Conservation (phyloP, 2,329 filamentous ascomycete genomes). For the Byssochlamys sp. region DNA sequence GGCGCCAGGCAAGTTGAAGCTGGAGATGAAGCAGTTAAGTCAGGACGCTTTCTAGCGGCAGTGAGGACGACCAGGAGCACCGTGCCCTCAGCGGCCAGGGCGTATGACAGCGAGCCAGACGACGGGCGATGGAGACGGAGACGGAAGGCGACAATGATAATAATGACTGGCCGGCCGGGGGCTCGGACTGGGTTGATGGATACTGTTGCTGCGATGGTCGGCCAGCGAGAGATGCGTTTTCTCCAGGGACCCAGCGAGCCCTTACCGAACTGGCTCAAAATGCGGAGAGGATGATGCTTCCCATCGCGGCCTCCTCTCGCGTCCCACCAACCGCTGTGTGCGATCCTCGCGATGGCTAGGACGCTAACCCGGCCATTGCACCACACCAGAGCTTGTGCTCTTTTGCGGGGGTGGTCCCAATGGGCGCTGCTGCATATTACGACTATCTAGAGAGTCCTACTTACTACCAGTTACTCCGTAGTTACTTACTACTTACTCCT, state of each 20-base stretch:
- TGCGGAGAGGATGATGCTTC: neutral
- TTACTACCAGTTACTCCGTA: no score
- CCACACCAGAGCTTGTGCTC: neutral
- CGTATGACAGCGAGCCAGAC: neutral
- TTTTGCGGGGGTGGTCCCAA: neutral
- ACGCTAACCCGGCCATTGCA: neutral
- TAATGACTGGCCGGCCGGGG: conserved; percentile 7
- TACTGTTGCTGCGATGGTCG: neutral
- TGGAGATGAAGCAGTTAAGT: neutral
- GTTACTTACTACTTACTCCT: no score
- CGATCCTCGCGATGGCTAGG: neutral
- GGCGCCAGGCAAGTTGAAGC: conserved; percentile 8
- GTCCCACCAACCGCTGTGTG: neutral
- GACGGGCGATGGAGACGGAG: conserved; percentile 6
- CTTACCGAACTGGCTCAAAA: neutral
- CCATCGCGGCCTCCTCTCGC: neutral
- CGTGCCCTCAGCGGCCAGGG: neutral
- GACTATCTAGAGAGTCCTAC: no score
- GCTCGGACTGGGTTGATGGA: neutral
- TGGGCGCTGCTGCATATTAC: neutral
- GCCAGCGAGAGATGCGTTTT: neutral
- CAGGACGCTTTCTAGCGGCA: neutral
- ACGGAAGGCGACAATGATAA: neutral
- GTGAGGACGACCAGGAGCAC: neutral
- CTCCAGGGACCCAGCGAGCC: neutral